Percentiles rank a stretch among this genome's conserved stretches.
Evolutionary conservation across 1,139 yeast genomes (phyloP).

Genomic region (Pichia sp.): DNA sequence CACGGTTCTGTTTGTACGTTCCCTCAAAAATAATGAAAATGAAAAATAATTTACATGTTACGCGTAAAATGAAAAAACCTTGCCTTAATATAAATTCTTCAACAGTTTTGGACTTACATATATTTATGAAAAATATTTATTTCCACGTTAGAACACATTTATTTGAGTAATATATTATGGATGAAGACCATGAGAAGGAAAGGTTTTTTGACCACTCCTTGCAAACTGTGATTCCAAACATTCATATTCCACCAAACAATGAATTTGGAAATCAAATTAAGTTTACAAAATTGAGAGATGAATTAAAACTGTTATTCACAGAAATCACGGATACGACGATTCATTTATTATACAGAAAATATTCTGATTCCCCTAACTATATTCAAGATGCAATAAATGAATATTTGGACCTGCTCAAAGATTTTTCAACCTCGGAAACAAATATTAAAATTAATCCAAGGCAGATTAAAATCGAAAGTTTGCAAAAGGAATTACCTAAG

Average conservation of each 20-base stretch:
- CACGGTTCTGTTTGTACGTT: neutral
- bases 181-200: constrained; percentile 1
- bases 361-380: constrained; percentile 9
- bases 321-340: constrained; percentile 14
- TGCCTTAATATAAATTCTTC: too few species aligned
- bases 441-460: neutral
- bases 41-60: too few species aligned
- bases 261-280: neutral
- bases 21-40: neutral
- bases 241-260: neutral
- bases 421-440: constrained; percentile 1
- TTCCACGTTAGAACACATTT: too few species aligned
- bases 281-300: constrained; percentile 15
- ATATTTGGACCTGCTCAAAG: constrained; percentile 21
- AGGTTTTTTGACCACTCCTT: constrained; percentile 21
- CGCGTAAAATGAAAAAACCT: too few species aligned
- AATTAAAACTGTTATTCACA: constrained; percentile 19
- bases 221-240: constrained; percentile 2
- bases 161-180: neutral
- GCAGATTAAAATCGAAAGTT: neutral
- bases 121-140: too few species aligned
- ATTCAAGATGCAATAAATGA: constrained; percentile 25
- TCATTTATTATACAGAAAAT: constrained; percentile 16
- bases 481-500: too few species aligned
- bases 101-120: too few species aligned